Evolutionary conservation across 495 filamentous ascomycete genomes (phyloP), one percentile per base, ranked within the genome.

Genomic region (Cladorrhinum samala): DNA sequence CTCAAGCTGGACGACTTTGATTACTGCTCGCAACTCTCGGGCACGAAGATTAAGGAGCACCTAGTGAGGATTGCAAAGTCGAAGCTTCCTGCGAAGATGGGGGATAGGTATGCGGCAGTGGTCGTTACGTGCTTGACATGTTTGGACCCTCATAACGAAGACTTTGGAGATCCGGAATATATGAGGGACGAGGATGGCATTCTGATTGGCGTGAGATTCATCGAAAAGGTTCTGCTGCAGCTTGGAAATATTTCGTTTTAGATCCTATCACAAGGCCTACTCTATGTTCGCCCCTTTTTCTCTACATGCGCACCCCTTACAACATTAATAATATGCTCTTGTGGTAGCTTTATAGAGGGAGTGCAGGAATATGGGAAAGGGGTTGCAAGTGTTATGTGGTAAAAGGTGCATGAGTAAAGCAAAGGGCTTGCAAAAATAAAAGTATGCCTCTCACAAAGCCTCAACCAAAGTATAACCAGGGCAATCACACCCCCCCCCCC

Each of bases 61-160:
- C 56, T 83, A 2, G 52, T 80, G 0, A 18, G 43, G 27, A 54
- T 80, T 33, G 73, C 77, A 0, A 52, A 50, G 19, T 38, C 59
- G 0, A n/a, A 54, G n/a, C 61, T 84, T 6, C 77, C 78, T 9
- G 42, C 21, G 0, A 45, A 54, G 2, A 80, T 84, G 72, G 81
- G 82, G 13, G 50, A 62, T 14, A 68, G 52, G 54, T 85, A 83
- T 46, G 61, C 70, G 0, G 54, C 70, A 1, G 57, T 81, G 14
- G 77, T 81, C 2, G 51, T 74, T n/a, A 68, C 57, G 14, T 86
- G 83, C 58, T 54, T 86, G 21, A 79, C 69, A 6, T 84, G 80
- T 49, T 57, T 86, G 30, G 77, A 84, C 53, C 25, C 56, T 1
- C 68, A 62, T 5, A 79, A 78, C 46, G 54, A 50, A 2, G 68